Percentiles rank a stretch among this genome's conserved stretches.
phyloP scores from a whole-genome alignment of 169 alveolate genomes.

The Eimeria maxima region DNA sequence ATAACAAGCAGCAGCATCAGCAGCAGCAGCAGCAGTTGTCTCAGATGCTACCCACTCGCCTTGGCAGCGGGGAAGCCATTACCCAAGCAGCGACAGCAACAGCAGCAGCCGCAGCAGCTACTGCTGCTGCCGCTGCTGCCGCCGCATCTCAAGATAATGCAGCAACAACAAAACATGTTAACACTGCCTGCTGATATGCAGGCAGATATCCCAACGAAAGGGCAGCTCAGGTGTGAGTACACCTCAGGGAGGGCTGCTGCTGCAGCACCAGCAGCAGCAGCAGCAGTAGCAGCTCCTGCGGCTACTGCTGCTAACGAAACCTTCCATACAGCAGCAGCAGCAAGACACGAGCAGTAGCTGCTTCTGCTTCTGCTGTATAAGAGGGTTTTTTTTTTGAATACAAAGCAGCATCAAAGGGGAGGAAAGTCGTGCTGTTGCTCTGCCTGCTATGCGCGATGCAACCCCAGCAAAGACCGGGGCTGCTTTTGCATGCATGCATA shows the following conservation, averaged over 20 bases:
- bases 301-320: no score
- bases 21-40: conserved; percentile 6
- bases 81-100: neutral
- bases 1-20: conserved; percentile 17
- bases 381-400: neutral
- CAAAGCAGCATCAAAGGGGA: neutral
- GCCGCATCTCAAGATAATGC: no score
- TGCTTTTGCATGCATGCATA: no score
- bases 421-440: no score
- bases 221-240: neutral
- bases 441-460: no score
- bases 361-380: neutral
- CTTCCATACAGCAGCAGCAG: no score
- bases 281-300: neutral
- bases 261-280: neutral
- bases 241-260: neutral
- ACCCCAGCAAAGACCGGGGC: no score
- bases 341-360: neutral
- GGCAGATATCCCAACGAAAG: neutral
- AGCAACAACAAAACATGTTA: neutral
- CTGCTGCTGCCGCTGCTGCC: no score
- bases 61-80: neutral
- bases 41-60: neutral
- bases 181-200: neutral
- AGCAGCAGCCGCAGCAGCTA: no score